A percentile compares a stretch with the other conserved stretches of the same genome.
Evolutionary conservation across 306 rosid genomes (phyloP).

Genomic region (Oemleria cerasiformis): DNA sequence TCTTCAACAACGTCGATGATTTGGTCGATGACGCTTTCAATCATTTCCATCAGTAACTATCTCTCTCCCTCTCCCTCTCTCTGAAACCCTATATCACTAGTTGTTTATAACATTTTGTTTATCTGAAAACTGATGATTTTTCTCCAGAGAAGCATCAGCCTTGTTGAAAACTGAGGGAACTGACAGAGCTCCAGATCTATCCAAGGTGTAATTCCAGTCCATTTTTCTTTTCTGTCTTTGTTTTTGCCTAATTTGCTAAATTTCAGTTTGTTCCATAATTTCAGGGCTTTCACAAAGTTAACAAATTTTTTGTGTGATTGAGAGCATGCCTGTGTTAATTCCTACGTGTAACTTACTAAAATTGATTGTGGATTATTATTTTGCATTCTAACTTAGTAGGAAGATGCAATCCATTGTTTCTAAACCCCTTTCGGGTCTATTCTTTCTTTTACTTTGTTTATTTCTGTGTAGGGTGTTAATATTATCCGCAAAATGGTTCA

Average conservation of each 20-base stretch:
- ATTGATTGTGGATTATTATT: neutral
- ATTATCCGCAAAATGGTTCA: conserved; percentile 42
- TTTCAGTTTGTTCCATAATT: neutral
- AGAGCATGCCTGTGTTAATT: neutral
- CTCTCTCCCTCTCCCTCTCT: neutral
- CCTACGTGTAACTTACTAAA: neutral
- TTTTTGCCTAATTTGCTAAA: neutral
- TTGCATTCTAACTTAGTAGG: neutral
- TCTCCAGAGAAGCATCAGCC: conserved; percentile 60
- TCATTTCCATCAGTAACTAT: conserved; percentile 51
- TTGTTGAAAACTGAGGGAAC: conserved; percentile 40
- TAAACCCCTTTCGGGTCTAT: neutral
- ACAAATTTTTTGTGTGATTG: neutral
- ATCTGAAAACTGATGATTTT: neutral
- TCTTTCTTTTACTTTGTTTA: neutral
- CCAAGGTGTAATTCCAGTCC: conserved; percentile 33
- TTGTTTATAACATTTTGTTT: neutral
- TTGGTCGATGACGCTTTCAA: conserved; percentile 55
- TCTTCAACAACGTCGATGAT: conserved; percentile 62
- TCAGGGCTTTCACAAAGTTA: neutral
- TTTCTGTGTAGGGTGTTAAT: conserved; percentile 51
- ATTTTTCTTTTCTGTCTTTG: neutral
- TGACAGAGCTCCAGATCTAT: conserved; percentile 56
- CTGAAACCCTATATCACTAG: neutral
- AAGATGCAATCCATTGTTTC: neutral